Conservation (phyloP, 2,329 filamentous ascomycete genomes). For the Lasiodiplodia theobromae region DNA sequence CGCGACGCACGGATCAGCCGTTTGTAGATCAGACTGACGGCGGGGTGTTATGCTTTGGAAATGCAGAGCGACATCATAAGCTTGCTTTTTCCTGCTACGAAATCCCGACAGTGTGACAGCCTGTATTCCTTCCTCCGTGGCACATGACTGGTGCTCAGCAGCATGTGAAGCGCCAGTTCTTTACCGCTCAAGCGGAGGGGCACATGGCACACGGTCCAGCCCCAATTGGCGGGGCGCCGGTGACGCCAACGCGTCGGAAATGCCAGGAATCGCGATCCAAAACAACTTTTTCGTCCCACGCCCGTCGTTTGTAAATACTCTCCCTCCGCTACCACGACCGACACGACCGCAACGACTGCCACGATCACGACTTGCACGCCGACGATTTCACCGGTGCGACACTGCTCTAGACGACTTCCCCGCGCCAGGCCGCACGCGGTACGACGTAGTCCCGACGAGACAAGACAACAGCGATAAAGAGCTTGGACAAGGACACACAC, state of each 20-base stretch:
- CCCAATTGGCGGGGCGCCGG: slow-evolving; percentile 7
- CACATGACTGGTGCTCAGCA: neutral
- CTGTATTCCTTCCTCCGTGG: neutral
- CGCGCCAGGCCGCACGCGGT: neutral
- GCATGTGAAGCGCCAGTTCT: slow-evolving; percentile 17
- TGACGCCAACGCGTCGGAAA: slow-evolving; percentile 29
- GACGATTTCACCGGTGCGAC: neutral
- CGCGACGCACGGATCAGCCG: slow-evolving; percentile 17
- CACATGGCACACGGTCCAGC: slow-evolving; percentile 14
- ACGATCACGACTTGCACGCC: slow-evolving; percentile 1
- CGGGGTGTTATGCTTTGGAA: neutral
- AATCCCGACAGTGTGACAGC: neutral
- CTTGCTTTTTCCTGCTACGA: slow-evolving; percentile 4
- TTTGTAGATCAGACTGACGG: neutral
- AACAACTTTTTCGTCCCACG: slow-evolving; percentile 25
- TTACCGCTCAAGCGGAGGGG: neutral
- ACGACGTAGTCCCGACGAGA: neutral
- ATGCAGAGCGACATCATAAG: slow-evolving; percentile 13
- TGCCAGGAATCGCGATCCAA: slow-evolving; percentile 25
- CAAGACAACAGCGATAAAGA: slow-evolving; percentile 9
- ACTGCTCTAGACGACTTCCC: neutral
- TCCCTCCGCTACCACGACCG: slow-evolving; percentile 12
- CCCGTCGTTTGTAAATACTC: slow-evolving; percentile 11
- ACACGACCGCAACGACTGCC: slow-evolving; percentile 16
- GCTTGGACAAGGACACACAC: neutral